Evolutionary conservation across 2,329 filamentous ascomycete genomes (phyloP).

Genomic region (Diaporthe citrichinensis): DNA sequence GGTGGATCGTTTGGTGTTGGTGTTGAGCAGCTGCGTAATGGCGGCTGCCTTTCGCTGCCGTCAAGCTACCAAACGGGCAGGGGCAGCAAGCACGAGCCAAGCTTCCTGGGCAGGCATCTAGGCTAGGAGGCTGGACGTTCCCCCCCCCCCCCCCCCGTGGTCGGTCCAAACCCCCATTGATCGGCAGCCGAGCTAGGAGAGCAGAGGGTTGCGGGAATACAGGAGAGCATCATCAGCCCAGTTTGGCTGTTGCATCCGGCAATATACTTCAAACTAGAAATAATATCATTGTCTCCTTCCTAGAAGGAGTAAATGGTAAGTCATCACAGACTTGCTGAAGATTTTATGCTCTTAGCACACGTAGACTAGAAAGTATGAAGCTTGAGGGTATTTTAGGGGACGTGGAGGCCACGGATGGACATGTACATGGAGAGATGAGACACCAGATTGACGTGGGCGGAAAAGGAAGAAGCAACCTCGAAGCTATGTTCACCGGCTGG

Average conservation of each 20-base stretch:
- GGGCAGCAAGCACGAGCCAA: conserved; percentile 34
- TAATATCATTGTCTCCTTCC: not conserved
- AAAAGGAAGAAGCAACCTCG: not conserved
- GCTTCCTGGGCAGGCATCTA: conserved; percentile 21
- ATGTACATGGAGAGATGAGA: not conserved
- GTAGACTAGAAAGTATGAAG: too few species aligned
- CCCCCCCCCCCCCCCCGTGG: not conserved
- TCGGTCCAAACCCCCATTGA: not conserved
- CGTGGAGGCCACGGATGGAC: not conserved
- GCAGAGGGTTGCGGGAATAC: not conserved
- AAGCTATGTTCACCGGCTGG: not conserved
- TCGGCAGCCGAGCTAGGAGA: not conserved
- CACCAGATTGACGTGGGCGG: not conserved
- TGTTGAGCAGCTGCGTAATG: conserved; percentile 35
- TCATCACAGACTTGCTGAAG: too few species aligned
- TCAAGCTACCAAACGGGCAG: conserved; percentile 23
- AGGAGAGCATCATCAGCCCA: not conserved
- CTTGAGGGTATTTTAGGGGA: not conserved
- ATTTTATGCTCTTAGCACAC: not conserved
- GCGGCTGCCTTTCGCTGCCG: conserved; percentile 30
- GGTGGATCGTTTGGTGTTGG: conserved; percentile 41
- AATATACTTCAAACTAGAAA: not conserved
- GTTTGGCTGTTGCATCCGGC: not conserved
- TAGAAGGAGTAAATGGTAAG: not conserved
- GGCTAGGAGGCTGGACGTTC: not conserved